Base-by-base conservation (phyloP, 2,329 filamentous ascomycete genomes). In the Diaporthe humulicola region DNA sequence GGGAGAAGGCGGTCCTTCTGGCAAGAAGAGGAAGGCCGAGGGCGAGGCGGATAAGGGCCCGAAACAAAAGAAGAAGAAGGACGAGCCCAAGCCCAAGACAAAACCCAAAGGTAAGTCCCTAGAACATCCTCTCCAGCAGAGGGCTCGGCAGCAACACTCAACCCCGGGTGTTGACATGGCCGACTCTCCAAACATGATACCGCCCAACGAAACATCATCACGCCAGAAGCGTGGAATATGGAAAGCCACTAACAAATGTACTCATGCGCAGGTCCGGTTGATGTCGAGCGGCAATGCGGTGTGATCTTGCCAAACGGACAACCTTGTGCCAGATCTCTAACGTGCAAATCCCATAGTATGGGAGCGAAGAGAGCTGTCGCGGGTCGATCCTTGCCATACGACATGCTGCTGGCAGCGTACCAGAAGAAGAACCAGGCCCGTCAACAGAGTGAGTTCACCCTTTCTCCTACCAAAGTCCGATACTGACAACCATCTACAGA, bases 361-460 rank as follows among this genome's bases (percentile, higher is more conserved):
- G 95, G 96, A 15, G 93, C 96, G 7, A 98, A 98, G 84, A 90
- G 96, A 78, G 93, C 94, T 0, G 96, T 98, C 4, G 93, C 95
- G 7, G 96, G 96, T 0, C 90, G 96, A 76, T 97, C 94, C 58
- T 85, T 98, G 75, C 96, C 96, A 1, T 98, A 98, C 81, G 95
- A 98, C 83, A 97, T 98, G 93, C 87, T 98, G 52, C 88, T 98
- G 50, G 92, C 94, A 19, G 93, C 93, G 10, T 97, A 97, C 81
- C 94, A 97, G 83, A 98, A 98, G 89, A 98, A 98, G 88, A 99
- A 99, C 80, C 97, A 98, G 84, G 97, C 97, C 30, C 98, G 98
- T 81, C 95, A 98, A 86, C 97, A 98, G 84, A 98, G 95, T 96
- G 88, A 85, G 93, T 89, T 52, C 75, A 19, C 12, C 45, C 40